Percentiles rank a stretch among this genome's conserved stretches.
These are phyloP conservation scores for Mycosphaerelloides madeirae DNA, from an alignment of 2,329 filamentous ascomycete genomes.

Conservation along the genomic window DNA sequence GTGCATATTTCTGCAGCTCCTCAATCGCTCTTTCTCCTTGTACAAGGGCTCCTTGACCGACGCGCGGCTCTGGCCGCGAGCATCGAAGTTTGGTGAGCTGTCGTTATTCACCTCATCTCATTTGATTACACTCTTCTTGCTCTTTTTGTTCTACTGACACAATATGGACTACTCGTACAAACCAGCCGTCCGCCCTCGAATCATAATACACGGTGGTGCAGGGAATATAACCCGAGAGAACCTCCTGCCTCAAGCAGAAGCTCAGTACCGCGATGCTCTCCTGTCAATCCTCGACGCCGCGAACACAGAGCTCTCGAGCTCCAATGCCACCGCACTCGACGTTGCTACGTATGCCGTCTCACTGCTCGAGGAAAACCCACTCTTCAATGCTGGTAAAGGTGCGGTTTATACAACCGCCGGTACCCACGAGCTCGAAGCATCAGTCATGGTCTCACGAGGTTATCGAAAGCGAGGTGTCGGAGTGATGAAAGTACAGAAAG, in stretches of 20 bases:
- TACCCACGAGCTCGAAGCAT: constrained; percentile 79
- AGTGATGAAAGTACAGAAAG: constrained; percentile 65
- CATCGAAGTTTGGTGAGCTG: too few species aligned
- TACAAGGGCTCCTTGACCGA: too few species aligned
- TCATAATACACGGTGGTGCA: constrained; percentile 47
- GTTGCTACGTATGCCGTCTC: constrained; percentile 70
- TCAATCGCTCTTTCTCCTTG: too few species aligned
- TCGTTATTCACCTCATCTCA: too few species aligned
- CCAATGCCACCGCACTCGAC: constrained; percentile 59
- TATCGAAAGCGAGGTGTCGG: constrained; percentile 72
- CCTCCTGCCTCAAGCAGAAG: constrained; percentile 34
- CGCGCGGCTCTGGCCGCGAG: too few species aligned
- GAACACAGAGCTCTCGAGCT: constrained; percentile 25
- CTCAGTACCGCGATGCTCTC: constrained; percentile 37
- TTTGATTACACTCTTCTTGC: too few species aligned
- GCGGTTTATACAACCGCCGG: constrained; percentile 83
- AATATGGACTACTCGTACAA: constrained; percentile 15
- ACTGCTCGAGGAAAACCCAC: constrained; percentile 69
- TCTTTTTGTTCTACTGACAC: too few species aligned
- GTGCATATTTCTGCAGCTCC: too few species aligned
- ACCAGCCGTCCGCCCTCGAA: constrained; percentile 34
- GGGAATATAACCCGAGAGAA: constrained; percentile 43
- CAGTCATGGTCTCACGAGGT: constrained; percentile 75
- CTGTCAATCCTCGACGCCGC: constrained; percentile 33
- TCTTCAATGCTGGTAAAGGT: constrained; percentile 81